Evolutionary conservation across 2,329 filamentous ascomycete genomes (phyloP).

Genomic region (Sporothrix euskadiensis): DNA sequence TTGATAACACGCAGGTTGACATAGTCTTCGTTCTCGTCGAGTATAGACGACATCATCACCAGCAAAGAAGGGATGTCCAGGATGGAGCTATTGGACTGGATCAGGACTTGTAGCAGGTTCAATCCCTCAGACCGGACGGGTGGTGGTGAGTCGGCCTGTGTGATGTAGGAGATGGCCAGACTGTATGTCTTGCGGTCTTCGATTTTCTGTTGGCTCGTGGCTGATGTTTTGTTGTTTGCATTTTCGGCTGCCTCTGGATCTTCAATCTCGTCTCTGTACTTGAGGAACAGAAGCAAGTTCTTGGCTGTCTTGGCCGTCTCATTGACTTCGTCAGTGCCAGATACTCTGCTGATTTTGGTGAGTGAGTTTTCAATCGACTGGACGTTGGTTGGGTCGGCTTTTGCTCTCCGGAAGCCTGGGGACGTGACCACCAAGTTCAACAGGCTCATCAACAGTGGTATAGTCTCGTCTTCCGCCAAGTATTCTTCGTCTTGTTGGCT

Average conservation of each 20-base stretch:
- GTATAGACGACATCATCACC: constrained; percentile 62
- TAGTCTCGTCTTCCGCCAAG: constrained; percentile 47
- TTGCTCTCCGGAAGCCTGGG: constrained; percentile 55
- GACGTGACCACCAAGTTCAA: constrained; percentile 62
- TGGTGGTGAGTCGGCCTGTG: constrained; percentile 60
- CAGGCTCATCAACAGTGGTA: constrained; percentile 59
- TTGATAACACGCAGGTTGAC: constrained; percentile 69
- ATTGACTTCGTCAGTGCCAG: constrained; percentile 39
- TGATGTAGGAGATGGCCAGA: constrained; percentile 65
- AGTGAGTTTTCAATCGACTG: constrained; percentile 53
- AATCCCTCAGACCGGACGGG: constrained; percentile 68
- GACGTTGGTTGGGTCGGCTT: constrained; percentile 47
- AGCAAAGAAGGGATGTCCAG: constrained; percentile 67
- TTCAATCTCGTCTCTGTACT: constrained; percentile 57
- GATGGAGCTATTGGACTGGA: constrained; percentile 56
- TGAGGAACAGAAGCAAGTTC: constrained; percentile 58
- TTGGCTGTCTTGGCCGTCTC: constrained; percentile 53
- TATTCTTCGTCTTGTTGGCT: constrained; percentile 43
- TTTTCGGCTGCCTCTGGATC: constrained; percentile 41
- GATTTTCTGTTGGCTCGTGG: constrained; percentile 48
- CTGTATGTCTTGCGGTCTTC: constrained; percentile 64
- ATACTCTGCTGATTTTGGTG: constrained; percentile 44
- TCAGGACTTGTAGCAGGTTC: constrained; percentile 59
- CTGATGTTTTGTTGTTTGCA: constrained; percentile 29
- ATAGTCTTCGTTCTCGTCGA: constrained; percentile 69